Evolutionary conservation across 306 rosid genomes (phyloP).

Genomic region (Carpinus fangiana): DNA sequence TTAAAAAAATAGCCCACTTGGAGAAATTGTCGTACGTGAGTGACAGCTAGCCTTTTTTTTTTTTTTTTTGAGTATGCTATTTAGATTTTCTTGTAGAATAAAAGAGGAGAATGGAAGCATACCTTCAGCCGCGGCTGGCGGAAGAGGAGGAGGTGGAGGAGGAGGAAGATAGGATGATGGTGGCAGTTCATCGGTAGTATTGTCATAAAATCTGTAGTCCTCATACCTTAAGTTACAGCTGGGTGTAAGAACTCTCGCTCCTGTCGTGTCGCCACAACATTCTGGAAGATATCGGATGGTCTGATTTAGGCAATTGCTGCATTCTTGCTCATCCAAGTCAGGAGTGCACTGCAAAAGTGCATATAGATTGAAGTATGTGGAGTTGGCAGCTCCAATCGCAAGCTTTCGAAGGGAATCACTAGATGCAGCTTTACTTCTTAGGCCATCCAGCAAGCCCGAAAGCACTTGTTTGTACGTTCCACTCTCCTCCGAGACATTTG

Average conservation of each 20-base stretch:
- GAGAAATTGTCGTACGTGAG: no score
- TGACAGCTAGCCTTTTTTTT: no score
- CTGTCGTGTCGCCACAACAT: conserved; percentile 12
- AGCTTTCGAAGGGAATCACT: conserved; percentile 9
- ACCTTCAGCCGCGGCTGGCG: conserved; percentile 20
- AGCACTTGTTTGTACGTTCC: not conserved
- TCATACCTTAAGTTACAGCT: conserved; percentile 46
- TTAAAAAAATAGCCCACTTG: no score
- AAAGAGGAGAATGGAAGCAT: not conserved
- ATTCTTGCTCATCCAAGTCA: conserved; percentile 15
- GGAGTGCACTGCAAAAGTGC: conserved; percentile 40
- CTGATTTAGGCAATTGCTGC: conserved; percentile 8
- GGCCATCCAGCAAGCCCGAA: not conserved
- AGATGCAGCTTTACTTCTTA: conserved; percentile 7
- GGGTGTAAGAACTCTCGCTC: conserved; percentile 31
- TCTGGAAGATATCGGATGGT: not conserved
- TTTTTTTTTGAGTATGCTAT: no score
- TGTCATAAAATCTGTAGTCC: conserved; percentile 10
- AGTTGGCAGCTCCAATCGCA: conserved; percentile 11
- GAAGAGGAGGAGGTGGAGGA: not conserved
- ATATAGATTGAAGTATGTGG: not conserved
- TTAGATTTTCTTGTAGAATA: no score
- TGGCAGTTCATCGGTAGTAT: not conserved
- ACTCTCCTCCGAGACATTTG: not conserved
- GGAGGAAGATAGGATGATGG: not conserved